Percentiles rank a stretch among this genome's conserved stretches.
These are phyloP conservation scores for Xylaria castorea DNA, from an alignment of 495 filamentous ascomycete species.

Conservation along the genomic window DNA sequence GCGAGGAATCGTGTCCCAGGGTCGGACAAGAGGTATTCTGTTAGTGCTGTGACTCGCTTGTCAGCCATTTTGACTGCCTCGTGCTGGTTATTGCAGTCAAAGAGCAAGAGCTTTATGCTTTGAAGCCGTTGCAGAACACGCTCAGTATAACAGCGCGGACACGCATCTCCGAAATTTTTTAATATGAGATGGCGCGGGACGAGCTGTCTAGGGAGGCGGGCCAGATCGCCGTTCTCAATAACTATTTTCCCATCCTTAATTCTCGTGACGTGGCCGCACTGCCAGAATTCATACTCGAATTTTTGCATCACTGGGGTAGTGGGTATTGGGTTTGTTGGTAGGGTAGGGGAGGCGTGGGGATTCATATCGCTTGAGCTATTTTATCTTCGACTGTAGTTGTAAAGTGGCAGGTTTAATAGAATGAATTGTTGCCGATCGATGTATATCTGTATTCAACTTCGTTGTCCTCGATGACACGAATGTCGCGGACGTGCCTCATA, in stretches of 20 bases:
- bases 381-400: neutral
- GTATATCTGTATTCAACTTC: neutral
- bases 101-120: neutral
- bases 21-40: neutral
- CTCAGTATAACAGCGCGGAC: neutral
- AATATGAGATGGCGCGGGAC: neutral
- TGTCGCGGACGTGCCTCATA: too few relatives aligned
- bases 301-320: neutral
- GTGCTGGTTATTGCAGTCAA: neutral
- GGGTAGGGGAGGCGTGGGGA: neutral
- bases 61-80: neutral
- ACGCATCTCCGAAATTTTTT: neutral
- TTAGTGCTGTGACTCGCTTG: neutral
- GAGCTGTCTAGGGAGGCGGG: too few relatives aligned
- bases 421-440: too few relatives aligned
- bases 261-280: slow-evolving; percentile 6
- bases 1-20: neutral
- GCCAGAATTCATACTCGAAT: neutral
- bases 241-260: neutral
- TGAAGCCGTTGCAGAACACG: neutral
- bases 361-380: neutral
- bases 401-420: neutral
- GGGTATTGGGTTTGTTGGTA: neutral
- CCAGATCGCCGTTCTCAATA: neutral
- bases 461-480: neutral